Conservation (phyloP, 371 early-diverging fungal genomes). For the Neoconidiobolus thromboides region DNA sequence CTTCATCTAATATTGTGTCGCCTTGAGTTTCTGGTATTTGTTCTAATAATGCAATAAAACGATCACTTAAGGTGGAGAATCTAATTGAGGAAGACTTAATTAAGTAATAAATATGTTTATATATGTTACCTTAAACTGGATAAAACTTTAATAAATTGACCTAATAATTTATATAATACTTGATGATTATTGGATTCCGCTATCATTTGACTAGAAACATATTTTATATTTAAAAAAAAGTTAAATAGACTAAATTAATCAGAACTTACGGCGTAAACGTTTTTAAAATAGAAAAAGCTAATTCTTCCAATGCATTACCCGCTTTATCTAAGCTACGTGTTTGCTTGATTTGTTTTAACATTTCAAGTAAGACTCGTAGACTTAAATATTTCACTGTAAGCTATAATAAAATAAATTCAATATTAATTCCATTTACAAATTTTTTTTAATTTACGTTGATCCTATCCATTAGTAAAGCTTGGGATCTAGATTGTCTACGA, state of each 20-base stretch:
- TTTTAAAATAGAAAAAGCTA: background rate
- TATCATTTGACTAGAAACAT: slow-evolving; percentile 36
- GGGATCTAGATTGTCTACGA: background rate
- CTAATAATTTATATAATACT: slow-evolving; percentile 72
- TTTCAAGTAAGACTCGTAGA: background rate
- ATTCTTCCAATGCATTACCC: background rate
- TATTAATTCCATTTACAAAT: background rate
- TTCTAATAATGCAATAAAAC: slow-evolving; percentile 75
- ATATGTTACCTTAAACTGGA: slow-evolving; percentile 43
- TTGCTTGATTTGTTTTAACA: background rate
- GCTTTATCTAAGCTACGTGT: background rate
- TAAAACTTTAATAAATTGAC: slow-evolving; percentile 70
- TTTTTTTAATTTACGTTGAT: background rate
- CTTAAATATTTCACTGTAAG: background rate
- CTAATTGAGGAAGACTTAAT: slow-evolving; percentile 10
- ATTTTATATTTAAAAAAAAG: background rate
- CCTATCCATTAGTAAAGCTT: background rate
- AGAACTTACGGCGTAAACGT: background rate
- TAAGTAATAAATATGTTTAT: background rate
- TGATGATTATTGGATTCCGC: slow-evolving; percentile 57
- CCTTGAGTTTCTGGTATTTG: slow-evolving; percentile 28
- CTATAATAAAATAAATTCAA: background rate
- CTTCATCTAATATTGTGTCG: slow-evolving; percentile 36
- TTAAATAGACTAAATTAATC: background rate
- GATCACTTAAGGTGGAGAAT: slow-evolving; percentile 83